Evolutionary conservation across 371 early-diverging fungal genomes (phyloP), one percentile per base, ranked within the genome.

Genomic region (Quaeritorhiza haematococci): DNA sequence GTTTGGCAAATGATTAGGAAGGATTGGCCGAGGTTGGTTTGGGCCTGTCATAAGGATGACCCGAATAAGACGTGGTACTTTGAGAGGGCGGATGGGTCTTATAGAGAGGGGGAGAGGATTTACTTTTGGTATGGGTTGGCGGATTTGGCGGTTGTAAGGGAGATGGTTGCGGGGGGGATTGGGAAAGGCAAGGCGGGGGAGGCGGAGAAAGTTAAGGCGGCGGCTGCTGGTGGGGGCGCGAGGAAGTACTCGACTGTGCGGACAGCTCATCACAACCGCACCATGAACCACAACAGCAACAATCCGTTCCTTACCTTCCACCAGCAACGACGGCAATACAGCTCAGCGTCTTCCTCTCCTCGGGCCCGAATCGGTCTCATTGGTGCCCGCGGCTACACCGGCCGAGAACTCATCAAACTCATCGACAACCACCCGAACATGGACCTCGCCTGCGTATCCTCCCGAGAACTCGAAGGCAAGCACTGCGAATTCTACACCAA

Each of bases 371-470:
- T 97, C 45, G 96, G 96, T 33, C 74, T 97, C 33, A 93, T 97
- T 55, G 97, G 97, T 53, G 98, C 96, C 8, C 90, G 98, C 62
- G 98, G 98, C 13, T 91, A 89, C 71, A 94, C 94, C 26, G 98
- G 98, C 21, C 89, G 85, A 59, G 96, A 97, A 69, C 75, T 97
- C 53, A 92, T 97, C 64, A 80, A 82, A 53, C 74, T 97, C 29
- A 82, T 96, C 59, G 83, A 93, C 66, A 71, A 68, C 32, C 98
- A 97, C 66, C 94, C 94, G 41, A 56, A 82, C 23, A 65, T 93
- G 28, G 86, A 90, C 58, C 76, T 97, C 34, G 82, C 88, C n/a
- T 85, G 87, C 55, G 91, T 94, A 29, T 88, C 89, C 23, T 93
- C 94, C 24, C 93, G 98, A 21, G 96, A 95, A 71, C 79, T 95